Evolutionary conservation across 192 early-diverging fungal species (phyloP), one percentile per base, ranked within the genome.

Genomic region (Coemansia sp.): DNA sequence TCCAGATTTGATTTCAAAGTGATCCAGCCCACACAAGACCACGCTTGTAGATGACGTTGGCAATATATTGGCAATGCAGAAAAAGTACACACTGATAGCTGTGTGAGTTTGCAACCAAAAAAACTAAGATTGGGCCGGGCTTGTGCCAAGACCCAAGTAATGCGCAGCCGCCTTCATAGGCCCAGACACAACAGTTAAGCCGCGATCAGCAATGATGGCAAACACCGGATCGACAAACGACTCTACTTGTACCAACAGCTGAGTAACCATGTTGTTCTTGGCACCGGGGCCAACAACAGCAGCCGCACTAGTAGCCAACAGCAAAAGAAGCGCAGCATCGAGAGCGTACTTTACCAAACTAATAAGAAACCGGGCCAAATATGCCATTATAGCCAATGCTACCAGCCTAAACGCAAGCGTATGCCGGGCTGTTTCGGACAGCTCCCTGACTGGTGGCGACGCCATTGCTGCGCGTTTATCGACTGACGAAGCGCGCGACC

Each of bases 221-320:
- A 71, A 80, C 45, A 65, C 35, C n/a, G 77, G 77, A 45, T 64
- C 54, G 19, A 74, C 72, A 23, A 68, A 25, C 12, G 77, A 58
- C 68, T 74, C 77, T 19, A 73, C 38, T 25, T 71, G 56, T 14
- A 62, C 68, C 23, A 80, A 68, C 22, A 62, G 61, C 64, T 59
- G 62, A 16, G 68, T 49, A 53, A 74, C 37, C 2, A 59, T 50
- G 22, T 60, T 62, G 51, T 65, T 66, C 43, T 74, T 74, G 26
- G 65, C 58, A 25, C 77, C 69, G 10, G 77, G 72, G 16, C 65
- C 66, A 19, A 60, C 43, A 12, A 74, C 62, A 7, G 77, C 71
- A 29, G 62, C 64, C 10, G 58, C 61, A 11, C 65, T 57, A 50
- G 57, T 39, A 21, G 67, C 47, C 49, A 70, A 62, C 37, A 74